A percentile compares a stretch with the other conserved stretches of the same genome.
These are phyloP conservation scores for Pogostemon cablin DNA, from an alignment of 257 asterid species.

Conservation along the genomic window DNA sequence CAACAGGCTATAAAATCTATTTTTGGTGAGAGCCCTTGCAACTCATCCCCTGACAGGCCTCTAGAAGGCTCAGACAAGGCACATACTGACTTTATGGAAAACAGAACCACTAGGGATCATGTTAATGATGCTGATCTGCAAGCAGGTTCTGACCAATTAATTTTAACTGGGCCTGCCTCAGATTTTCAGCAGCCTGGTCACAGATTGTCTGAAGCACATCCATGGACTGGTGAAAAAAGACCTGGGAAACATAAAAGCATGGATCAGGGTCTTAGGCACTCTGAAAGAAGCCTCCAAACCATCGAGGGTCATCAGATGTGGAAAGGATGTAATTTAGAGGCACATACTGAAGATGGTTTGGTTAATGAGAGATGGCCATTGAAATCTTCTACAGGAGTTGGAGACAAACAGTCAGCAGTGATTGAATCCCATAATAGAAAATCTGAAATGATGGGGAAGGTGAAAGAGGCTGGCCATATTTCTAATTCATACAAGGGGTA, in stretches of 20 bases:
- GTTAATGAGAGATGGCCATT: constrained; percentile 44
- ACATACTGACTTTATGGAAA: constrained; percentile 38
- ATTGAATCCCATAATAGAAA: constrained; percentile 46
- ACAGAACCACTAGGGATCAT: constrained; percentile 45
- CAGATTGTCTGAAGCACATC: constrained; percentile 50
- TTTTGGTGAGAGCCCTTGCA: constrained; percentile 56
- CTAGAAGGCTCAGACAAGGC: constrained; percentile 41
- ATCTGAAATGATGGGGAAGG: constrained; percentile 47
- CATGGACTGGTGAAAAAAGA: constrained; percentile 50
- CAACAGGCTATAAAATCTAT: constrained; percentile 51
- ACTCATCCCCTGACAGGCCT: constrained; percentile 62
- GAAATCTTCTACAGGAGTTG: constrained; percentile 44
- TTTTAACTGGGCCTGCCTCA: constrained; percentile 44
- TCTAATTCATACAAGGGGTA: constrained; percentile 41
- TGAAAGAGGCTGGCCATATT: constrained; percentile 47
- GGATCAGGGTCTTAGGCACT: constrained; percentile 48
- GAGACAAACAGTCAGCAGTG: constrained; percentile 46
- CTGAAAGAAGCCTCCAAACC: constrained; percentile 56
- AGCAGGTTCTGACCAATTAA: constrained; percentile 44
- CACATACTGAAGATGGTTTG: constrained; percentile 44
- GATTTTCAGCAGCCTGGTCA: constrained; percentile 57
- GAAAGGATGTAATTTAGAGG: constrained; percentile 46
- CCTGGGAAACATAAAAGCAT: constrained; percentile 55
- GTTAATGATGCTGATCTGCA: constrained; percentile 48
- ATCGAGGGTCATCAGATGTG: constrained; percentile 46